Conservation (phyloP, 2,329 filamentous ascomycete species). For the Ceratocystis cubensis region DNA sequence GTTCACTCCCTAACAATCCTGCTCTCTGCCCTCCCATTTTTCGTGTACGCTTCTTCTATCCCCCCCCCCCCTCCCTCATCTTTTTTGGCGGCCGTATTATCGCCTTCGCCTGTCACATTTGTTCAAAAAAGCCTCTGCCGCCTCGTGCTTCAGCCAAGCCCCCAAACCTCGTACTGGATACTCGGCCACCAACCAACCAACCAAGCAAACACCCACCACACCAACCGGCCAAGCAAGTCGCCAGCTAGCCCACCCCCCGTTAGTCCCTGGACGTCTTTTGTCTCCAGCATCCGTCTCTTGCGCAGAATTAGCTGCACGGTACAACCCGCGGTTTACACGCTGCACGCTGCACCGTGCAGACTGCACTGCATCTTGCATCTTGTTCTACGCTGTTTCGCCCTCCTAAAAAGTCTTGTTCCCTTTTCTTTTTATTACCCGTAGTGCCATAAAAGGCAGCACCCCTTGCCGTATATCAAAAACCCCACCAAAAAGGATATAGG, state of each 20-base stretch:
- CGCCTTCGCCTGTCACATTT: no score
- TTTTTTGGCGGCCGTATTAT: not conserved
- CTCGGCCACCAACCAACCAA: not conserved
- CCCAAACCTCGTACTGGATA: not conserved
- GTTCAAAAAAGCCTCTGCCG: not conserved
- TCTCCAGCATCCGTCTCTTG: not conserved
- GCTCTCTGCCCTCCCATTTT: not conserved
- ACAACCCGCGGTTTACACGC: not conserved
- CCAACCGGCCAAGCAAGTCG: not conserved
- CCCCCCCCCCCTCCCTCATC: not conserved
- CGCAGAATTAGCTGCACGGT: not conserved
- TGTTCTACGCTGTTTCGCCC: not conserved
- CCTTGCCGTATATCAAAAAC: not conserved
- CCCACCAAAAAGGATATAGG: not conserved
- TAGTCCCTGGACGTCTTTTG: no score
- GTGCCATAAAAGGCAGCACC: not conserved
- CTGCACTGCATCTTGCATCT: not conserved
- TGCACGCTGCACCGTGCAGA: not conserved
- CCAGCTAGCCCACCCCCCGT: not conserved
- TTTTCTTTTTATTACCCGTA: not conserved
- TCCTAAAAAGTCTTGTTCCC: not conserved
- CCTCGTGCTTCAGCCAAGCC: conserved; percentile 1
- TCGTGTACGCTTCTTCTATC: not conserved
- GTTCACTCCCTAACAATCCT: not conserved
- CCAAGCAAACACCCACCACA: not conserved